Base-by-base conservation (phyloP, 1,139 yeast species). In the Yamadazyma pseudoaaseri region DNA sequence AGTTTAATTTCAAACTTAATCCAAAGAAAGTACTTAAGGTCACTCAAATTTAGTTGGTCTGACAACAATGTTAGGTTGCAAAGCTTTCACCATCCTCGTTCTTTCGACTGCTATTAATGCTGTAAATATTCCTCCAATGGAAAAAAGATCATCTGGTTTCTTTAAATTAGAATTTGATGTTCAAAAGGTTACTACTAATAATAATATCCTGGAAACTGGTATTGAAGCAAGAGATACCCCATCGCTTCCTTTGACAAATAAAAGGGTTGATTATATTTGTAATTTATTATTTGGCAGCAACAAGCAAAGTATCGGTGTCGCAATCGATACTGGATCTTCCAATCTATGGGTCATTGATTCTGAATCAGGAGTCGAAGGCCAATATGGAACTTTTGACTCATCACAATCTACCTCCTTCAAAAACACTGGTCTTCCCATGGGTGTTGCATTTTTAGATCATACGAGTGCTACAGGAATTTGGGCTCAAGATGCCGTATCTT, bases 201-300 rank as follows among this genome's bases (percentile, higher is more conserved):
- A 25, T 14, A 14, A 62, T 77, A 30, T 58, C 16, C 10, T 9
- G 6, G 27, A 6, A 12, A 15, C 27, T 6, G 6, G 11, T 6
- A 15, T 12, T 7, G 17, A 7, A 6, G n/a, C n/a, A n/a, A 29
- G 21, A 28, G 25, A 22, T n/a, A 26, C 28, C 8, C 13, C 16
- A 16, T 12, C 3, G 13, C 13, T 29, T 15, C 13, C 31, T 10
- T 24, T 25, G n/a, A 5, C 3, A 4, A 76, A 77, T 47, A 53
- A 62, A 39, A 49, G 52, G n/a, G 63, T 69, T 6, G 77, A 70
- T 46, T 79, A 78, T 50, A 56, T 71, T 42, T 71, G 73, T 3
- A 57, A 55, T n/a, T 44, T 75, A 33, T 37, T 47, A 26, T 44
- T 64, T 29, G 74, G 74, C 2, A 52, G 64, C n/a, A 44, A 56